A percentile compares a stretch with the other conserved stretches of the same genome.
These are phyloP conservation scores for Epichloe brachyelytri DNA, from an alignment of 2,329 filamentous ascomycete species.

Conservation along the genomic window DNA sequence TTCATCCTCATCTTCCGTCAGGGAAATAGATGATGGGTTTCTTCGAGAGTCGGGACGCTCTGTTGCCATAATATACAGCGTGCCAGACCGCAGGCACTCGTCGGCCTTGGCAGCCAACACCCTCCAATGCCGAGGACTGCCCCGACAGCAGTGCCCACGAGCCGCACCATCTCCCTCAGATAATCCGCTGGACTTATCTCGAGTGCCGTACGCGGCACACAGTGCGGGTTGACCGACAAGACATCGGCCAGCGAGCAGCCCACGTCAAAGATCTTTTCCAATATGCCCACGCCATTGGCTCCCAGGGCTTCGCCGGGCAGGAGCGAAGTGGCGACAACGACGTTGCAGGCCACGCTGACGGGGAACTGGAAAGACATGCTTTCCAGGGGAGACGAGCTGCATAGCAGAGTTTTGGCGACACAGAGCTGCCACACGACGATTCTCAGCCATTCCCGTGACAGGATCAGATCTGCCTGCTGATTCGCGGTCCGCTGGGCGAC, in stretches of 20 bases:
- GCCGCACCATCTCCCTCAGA: constrained; percentile 1
- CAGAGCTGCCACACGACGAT: constrained; percentile 17
- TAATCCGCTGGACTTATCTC: constrained; percentile 1
- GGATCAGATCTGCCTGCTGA: constrained; percentile 14
- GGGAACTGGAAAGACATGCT: constrained; percentile 16
- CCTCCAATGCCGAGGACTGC: constrained; percentile 1
- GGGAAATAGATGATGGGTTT: not conserved
- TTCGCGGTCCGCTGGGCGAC: constrained; percentile 8
- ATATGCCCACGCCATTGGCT: constrained; percentile 20
- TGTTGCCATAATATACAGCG: not conserved
- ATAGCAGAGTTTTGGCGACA: constrained; percentile 11
- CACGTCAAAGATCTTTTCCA: constrained; percentile 22
- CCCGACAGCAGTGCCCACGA: not conserved
- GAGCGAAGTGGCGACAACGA: constrained; percentile 11
- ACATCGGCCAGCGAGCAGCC: constrained; percentile 19
- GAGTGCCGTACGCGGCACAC: constrained; percentile 1
- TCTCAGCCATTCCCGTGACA: constrained; percentile 17
- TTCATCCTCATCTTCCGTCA: not conserved
- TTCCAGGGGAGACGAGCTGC: constrained; percentile 7
- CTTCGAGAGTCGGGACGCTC: not conserved
- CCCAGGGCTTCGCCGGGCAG: constrained; percentile 16
- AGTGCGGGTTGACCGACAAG: constrained; percentile 1
- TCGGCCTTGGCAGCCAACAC: constrained; percentile 1
- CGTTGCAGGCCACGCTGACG: constrained; percentile 13
- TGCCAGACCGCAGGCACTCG: not conserved